Evolutionary conservation across 768 basidiomycete genomes (phyloP).

Genomic region (Rickenella mellea): DNA sequence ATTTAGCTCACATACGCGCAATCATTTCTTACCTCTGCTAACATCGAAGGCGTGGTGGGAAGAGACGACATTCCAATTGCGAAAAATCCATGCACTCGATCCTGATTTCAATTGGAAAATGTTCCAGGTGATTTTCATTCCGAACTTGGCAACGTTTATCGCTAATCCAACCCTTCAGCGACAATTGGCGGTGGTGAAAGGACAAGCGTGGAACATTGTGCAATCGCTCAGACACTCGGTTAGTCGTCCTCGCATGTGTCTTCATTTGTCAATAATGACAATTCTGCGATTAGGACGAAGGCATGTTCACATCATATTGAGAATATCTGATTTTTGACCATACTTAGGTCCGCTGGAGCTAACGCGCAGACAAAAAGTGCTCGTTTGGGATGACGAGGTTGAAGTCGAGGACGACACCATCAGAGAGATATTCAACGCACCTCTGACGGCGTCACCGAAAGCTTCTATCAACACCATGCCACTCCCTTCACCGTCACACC

Average conservation of each 20-base stretch:
- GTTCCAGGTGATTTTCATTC: conserved; percentile 50
- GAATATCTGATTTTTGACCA: conserved; percentile 5
- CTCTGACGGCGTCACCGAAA: conserved; percentile 38
- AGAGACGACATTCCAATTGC: conserved; percentile 70
- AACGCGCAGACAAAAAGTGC: conserved; percentile 69
- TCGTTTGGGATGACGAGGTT: conserved; percentile 84
- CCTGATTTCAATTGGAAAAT: conserved; percentile 86
- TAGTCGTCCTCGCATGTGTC: conserved; percentile 17
- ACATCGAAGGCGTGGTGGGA: conserved; percentile 88
- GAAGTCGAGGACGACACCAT: conserved; percentile 48
- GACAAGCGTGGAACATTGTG: conserved; percentile 85
- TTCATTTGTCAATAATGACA: too few relatives aligned
- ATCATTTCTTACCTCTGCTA: conserved; percentile 72
- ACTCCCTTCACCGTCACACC: conserved; percentile 16
- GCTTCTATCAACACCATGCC: conserved; percentile 58
- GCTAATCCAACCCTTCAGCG: conserved; percentile 31
- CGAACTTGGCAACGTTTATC: conserved; percentile 2
- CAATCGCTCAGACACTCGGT: conserved; percentile 74
- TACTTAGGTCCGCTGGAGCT: conserved; percentile 75
- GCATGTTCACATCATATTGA: conserved; percentile 24
- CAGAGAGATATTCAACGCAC: conserved; percentile 22
- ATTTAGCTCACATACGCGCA: conserved; percentile 74
- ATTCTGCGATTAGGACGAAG: conserved; percentile 80
- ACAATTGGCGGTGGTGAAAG: conserved; percentile 89
- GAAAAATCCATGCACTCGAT: conserved; percentile 71